Base-by-base conservation (phyloP, 2,329 filamentous ascomycete species). In the Aureobasidium lini region DNA sequence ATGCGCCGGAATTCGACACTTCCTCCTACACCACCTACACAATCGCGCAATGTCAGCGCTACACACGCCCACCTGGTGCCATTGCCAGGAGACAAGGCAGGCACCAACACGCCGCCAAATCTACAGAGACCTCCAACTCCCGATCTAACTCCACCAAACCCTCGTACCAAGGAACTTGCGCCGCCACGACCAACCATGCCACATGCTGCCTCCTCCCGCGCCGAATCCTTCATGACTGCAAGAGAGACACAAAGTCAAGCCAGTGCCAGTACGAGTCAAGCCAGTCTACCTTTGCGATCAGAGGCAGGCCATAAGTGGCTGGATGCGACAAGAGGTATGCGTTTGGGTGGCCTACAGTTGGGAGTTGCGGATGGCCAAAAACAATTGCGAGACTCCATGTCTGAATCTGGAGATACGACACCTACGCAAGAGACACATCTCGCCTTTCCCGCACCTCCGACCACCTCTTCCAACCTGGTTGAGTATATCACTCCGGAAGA, bases 211-310 rank as follows among this genome's bases (percentile, higher is more conserved):
- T 71, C 76, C 15, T 79, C 77, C 6, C 76, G 72, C 23, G 75
- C 75, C 34, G 76, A 78, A 29, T 78, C 76, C 0, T 79, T 77
- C 64, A 72, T 69, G 46, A 79, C 77, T 1, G 77, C 77, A 10
- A 69, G 70, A 59, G 76, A 78, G 64, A 72, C 75, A 15, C 69
- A 67, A 9, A 63, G 67, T 5, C 70, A 70, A 28, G 71, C 72
- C 0, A 71, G 73, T 39, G 63, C 66, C 13, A 68, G 67, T 32
- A 66, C 66, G 15, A 66, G 63, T 46, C 60, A 63, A 39, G 31
- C 43, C 10, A 54, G 49, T 47, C 54, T 48, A 15, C 43, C 48
- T n/a, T 10, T 48, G 11, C 10, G 23, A 16, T 44, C 56, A 39
- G 39, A 52, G 28, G 57, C 50, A 4, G 39, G 29, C 6, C 43